Evolutionary conservation across 805 yeast species (phyloP), one percentile per base, ranked within the genome.

Genomic region (Candida arabinofermentans): DNA sequence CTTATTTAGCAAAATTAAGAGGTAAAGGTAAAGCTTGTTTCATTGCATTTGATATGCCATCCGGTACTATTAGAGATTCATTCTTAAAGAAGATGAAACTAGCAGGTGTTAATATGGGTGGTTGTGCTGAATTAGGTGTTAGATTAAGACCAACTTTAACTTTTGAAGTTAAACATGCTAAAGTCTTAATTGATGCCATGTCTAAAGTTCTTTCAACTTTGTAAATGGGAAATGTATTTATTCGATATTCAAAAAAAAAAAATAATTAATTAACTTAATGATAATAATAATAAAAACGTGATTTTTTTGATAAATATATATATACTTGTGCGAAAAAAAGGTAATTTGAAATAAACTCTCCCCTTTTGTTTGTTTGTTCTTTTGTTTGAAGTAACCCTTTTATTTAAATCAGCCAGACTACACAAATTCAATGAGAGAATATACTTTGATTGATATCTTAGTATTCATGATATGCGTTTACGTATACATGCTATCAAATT

Each of bases 121-220:
- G 90, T 37, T 86, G 95, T 67, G 90, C 91, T 40, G 85, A 77
- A 41, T 74, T 70, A 48, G 77, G 90, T 44, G 83, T 86, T 39
- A 80, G 95, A 69, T 72, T 86, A 62, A 79, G 95, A 69, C 95
- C 95, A 47, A 74, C 86, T 34, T 69, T 86, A 55, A 78, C 80
- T 17, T 86, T 86, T 61, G 89, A 83, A 70, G 76, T 81, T 67
- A 81, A 81, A 66, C 95, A 86, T 57, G 91, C 86, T 42, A 87
- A 84, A 52, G 63, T 84, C 42, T 72, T 85, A 52, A 58, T 83
- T 40, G 65, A 66, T 24, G 62, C 65, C 34, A 54, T 75, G 44
- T 65, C 65, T 41, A 69, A 70, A 57, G 64, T 56, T 48, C 52
- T 54, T 21, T 42, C 62, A 24, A 41, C 54, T 26, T 45, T 61